Conservation (phyloP, 2,329 filamentous ascomycete genomes). For the Aureobasidium sp. region DNA sequence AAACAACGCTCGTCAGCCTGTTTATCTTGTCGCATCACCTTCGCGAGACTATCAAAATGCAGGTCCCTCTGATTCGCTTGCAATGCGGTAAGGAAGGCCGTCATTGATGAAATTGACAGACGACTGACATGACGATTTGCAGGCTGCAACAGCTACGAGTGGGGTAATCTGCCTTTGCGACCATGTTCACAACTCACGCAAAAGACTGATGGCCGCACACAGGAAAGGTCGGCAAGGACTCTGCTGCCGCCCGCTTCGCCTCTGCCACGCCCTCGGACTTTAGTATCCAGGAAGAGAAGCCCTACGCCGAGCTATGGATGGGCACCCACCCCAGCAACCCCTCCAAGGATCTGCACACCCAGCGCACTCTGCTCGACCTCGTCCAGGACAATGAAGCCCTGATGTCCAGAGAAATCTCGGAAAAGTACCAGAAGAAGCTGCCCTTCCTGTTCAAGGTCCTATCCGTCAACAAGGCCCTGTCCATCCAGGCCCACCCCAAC, state of each 20-base stretch:
- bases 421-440: constrained; percentile 72
- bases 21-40: not conserved
- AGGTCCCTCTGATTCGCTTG: constrained; percentile 76
- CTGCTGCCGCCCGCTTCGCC: constrained; percentile 83
- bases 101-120: not conserved
- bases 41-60: constrained; percentile 42
- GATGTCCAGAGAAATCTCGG: constrained; percentile 64
- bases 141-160: constrained; percentile 98
- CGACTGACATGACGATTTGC: constrained; percentile 20
- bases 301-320: constrained; percentile 99
- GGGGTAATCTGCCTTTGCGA: constrained; percentile 52
- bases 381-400: constrained; percentile 81
- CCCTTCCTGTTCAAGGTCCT: constrained; percentile 98
- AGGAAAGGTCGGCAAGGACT: constrained; percentile 81
- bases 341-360: constrained; percentile 78
- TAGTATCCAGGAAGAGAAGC: constrained; percentile 74
- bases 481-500: constrained; percentile 77
- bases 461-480: constrained; percentile 90
- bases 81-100: constrained; percentile 57
- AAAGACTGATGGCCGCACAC: constrained; percentile 25
- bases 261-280: constrained; percentile 76
- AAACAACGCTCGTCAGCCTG: not conserved
- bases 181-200: not conserved
- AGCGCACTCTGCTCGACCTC: constrained; percentile 78
- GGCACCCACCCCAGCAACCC: constrained; percentile 94